Base-by-base conservation (phyloP, 768 basidiomycete genomes). In the Russula abietina region DNA sequence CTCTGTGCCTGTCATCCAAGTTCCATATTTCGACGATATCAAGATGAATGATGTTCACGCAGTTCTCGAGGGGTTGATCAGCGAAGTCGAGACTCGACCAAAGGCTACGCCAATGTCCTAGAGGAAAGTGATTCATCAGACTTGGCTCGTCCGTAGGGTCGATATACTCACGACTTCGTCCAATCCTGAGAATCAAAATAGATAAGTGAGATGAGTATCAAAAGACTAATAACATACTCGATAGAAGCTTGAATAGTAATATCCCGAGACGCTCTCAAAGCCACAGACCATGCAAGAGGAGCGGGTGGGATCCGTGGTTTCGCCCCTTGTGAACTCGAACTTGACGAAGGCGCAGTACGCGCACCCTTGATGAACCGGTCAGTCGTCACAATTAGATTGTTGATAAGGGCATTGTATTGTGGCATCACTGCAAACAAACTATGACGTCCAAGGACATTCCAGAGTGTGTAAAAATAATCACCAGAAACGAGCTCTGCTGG, bases 21-120 rank as follows among this genome's bases (percentile, higher is more conserved):
- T 59, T 59, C 57, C 57, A 59, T 30, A 59, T 22, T 11, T 39
- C 38, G 22, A 59, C 28, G 1, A 59, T 41, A 41, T 59, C 49
- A 2, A n/a, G 4, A 8, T 59, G 57, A 51, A 59, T 59, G 38
- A 51, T 28, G 26, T 59, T 30, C n/a, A 59, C 77, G 80, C 60
- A 88, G 88, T 67, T 86, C 88, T 65, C 78, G 90, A 53, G 92
- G 90, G 69, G 87, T 87, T 7, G 79, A 83, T 28, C 57, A 22
- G 57, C 49, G 19, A 59, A 59, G 11, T 39, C 57, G 7, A 14
- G 26, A 51, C 49, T 59, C 6, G 38, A 58, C 48, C 33, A 38
- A 28, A 58, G 57, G 26, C 48, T 22, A 51, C 49, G 38, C 57
- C 49, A 59, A 28, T 59, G 51, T 41, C 38, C 57, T 59, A 22